Conservation (phyloP, 257 asterid species). For the Thymus quinquecostatus region DNA sequence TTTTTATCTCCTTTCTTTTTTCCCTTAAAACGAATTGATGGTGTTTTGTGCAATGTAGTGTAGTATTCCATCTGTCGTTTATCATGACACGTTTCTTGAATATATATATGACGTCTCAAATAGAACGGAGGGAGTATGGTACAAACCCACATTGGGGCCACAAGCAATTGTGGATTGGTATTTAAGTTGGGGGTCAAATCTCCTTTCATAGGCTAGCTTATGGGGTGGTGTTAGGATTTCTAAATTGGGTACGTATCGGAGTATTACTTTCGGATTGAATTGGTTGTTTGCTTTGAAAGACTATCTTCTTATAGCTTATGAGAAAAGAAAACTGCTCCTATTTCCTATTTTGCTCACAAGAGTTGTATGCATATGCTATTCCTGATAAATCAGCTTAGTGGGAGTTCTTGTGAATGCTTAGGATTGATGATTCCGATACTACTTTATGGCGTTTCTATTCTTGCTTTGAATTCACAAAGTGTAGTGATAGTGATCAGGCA, state of each 20-base stretch:
- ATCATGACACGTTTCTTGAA: no score
- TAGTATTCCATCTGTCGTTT: no score
- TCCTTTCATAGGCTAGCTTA: no score
- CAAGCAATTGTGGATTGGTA: no score
- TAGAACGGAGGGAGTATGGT: no score
- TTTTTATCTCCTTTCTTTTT: constrained; percentile 9
- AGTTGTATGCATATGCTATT: background rate
- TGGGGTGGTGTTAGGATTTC: no score
- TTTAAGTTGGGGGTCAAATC: no score
- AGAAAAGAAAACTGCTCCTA: background rate
- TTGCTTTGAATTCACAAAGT: constrained; percentile 3
- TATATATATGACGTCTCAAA: no score
- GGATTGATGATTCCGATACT: background rate
- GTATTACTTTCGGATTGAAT: background rate
- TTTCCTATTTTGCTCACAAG: background rate
- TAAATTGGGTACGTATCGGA: no score
- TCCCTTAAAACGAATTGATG: background rate
- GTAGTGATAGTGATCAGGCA: background rate
- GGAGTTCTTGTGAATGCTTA: constrained; percentile 17
- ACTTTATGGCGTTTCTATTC: background rate
- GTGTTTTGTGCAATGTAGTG: background rate
- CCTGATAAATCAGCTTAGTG: background rate
- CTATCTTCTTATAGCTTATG: background rate
- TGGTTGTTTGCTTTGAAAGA: background rate
- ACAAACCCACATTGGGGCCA: no score